Conservation (phyloP, 495 filamentous ascomycete species). For the Penicillium herquei region DNA sequence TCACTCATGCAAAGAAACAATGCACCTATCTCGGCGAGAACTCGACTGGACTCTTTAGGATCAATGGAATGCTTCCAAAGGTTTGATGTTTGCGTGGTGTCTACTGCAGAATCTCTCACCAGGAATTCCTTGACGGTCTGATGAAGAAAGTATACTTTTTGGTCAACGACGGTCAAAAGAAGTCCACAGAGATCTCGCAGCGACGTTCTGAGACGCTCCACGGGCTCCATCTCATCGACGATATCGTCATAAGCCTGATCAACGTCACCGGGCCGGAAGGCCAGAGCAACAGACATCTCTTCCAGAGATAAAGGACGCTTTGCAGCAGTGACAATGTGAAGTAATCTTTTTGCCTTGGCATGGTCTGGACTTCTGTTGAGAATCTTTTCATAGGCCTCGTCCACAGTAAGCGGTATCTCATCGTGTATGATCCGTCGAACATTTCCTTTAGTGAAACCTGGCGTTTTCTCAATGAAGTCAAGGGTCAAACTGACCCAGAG, state of each 20-base stretch:
- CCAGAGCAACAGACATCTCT: slow-evolving; percentile 40
- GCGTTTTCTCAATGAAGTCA: slow-evolving; percentile 23
- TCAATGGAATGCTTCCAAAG: too few species aligned
- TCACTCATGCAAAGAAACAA: too few species aligned
- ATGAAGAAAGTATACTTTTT: too few species aligned
- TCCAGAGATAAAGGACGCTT: slow-evolving; percentile 33
- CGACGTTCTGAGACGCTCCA: background rate
- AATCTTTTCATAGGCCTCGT: slow-evolving; percentile 44
- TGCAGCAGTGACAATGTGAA: slow-evolving; percentile 42
- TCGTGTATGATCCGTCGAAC: slow-evolving; percentile 8
- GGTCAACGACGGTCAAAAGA: too few species aligned
- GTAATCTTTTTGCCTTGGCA: slow-evolving; percentile 26
- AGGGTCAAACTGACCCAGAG: slow-evolving; percentile 44
- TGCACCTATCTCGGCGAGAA: too few species aligned
- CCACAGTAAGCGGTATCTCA: slow-evolving; percentile 31
- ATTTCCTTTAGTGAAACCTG: slow-evolving; percentile 15
- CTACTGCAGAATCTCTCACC: too few species aligned
- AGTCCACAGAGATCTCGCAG: too few species aligned
- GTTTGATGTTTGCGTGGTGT: too few species aligned
- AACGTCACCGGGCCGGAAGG: slow-evolving; percentile 9
- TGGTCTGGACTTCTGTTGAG: slow-evolving; percentile 25
- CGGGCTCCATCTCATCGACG: background rate
- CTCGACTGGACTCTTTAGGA: too few species aligned
- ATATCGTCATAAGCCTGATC: background rate
- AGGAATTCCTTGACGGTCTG: too few species aligned